Evolutionary conservation across 306 rosid genomes (phyloP).

Genomic region (Dalbergia cultrata): DNA sequence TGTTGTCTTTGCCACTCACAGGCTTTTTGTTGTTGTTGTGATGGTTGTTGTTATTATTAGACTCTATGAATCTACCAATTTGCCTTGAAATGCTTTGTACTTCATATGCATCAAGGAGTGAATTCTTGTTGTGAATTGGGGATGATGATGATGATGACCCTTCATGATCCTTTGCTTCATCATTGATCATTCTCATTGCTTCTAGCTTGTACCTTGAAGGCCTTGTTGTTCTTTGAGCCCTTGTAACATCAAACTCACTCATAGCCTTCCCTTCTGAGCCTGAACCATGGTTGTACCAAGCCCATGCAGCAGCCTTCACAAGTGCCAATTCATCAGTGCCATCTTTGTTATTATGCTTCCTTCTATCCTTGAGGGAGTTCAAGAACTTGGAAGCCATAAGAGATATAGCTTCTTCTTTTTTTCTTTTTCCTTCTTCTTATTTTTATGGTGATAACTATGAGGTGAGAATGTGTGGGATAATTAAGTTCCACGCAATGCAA

Average conservation of each 20-base stretch:
- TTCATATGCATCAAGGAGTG: constrained; percentile 77
- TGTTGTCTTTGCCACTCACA: neutral
- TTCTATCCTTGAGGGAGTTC: constrained; percentile 48
- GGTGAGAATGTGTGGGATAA: constrained; percentile 53
- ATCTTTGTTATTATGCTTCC: constrained; percentile 26
- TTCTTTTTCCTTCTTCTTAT: neutral
- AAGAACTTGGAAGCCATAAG: constrained; percentile 46
- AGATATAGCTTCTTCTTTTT: neutral
- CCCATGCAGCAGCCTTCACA: constrained; percentile 94
- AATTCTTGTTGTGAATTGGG: neutral
- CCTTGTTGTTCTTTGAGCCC: constrained; percentile 30
- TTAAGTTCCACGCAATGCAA: constrained; percentile 59
- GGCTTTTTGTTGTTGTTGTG: neutral
- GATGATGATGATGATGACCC: neutral
- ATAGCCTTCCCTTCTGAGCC: constrained; percentile 55
- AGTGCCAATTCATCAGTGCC: constrained; percentile 39
- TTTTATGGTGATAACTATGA: too few relatives aligned
- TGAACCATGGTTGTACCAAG: constrained; percentile 77
- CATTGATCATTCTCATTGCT: constrained; percentile 49
- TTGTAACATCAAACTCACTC: constrained; percentile 52
- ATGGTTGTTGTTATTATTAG: neutral
- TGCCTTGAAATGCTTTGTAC: constrained; percentile 64
- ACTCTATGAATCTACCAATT: constrained; percentile 56
- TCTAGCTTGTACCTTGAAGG: constrained; percentile 85
- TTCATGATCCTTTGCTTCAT: neutral